A percentile compares a stretch with the other conserved stretches of the same genome.
Conservation (phyloP, 108 stramenopile genomes). For the Parmales sp. region DNA sequence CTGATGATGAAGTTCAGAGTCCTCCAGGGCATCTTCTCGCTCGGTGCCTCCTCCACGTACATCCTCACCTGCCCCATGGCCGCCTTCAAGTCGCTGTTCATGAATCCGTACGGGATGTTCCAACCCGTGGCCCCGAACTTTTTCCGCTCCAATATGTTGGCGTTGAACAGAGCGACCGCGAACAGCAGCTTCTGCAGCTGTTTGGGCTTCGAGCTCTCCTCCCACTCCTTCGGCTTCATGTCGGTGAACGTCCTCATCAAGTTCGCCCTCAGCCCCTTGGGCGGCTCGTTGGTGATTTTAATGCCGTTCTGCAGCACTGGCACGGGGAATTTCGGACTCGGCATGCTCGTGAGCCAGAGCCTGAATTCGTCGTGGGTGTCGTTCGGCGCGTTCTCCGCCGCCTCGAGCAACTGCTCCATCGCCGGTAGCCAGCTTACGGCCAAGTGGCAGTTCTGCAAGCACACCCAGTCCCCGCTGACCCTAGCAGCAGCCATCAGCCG, state of each 20-base stretch:
- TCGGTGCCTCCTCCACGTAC: constrained; percentile 39
- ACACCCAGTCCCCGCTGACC: constrained; percentile 42
- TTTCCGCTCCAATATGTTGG: constrained; percentile 47
- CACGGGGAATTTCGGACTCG: constrained; percentile 45
- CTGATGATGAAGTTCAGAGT: constrained; percentile 44
- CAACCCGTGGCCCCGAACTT: constrained; percentile 54
- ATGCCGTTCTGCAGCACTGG: constrained; percentile 58
- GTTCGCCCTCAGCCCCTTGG: constrained; percentile 50
- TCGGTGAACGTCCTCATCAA: constrained; percentile 31
- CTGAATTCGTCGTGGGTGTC: constrained; percentile 41
- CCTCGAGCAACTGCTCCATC: constrained; percentile 39
- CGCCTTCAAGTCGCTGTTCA: constrained; percentile 44
- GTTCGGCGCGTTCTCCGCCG: constrained; percentile 22
- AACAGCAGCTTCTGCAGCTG: constrained; percentile 40
- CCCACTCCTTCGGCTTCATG: not conserved
- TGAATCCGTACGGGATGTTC: constrained; percentile 65
- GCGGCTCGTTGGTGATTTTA: constrained; percentile 63
- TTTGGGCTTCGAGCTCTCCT: constrained; percentile 7
- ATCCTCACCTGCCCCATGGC: constrained; percentile 41
- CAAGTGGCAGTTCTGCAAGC: constrained; percentile 51
- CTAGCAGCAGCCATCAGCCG: constrained; percentile 36
- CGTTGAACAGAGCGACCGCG: constrained; percentile 53
- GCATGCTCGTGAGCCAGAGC: constrained; percentile 52
- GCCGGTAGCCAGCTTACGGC: constrained; percentile 47
- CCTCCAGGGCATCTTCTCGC: constrained; percentile 35